Base-by-base conservation (phyloP, 1,284 basidiomycete species). In the Leccinum pseudoinsigne region DNA sequence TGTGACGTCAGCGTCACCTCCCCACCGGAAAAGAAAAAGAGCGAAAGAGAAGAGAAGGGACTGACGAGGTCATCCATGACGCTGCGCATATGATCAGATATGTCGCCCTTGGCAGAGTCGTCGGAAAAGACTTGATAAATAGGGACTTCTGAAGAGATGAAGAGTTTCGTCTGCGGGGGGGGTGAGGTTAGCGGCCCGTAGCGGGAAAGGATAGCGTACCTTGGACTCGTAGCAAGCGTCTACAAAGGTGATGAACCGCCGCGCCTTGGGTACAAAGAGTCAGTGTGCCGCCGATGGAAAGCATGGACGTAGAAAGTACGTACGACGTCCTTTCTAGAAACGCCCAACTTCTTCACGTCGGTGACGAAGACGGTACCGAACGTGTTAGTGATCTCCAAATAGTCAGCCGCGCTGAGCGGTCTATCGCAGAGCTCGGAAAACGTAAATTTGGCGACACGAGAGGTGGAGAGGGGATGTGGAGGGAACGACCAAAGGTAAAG, bases 161-260 rank as follows among this genome's bases (percentile, higher is more conserved):
- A 94, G 3, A 98, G 82, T 72, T 94, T 94, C 2, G 93, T 95
- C 89, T 93, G 34, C 11, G 50, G 50, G 56, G 23, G 5, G 21
- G 4, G 21, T 14, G 7, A 50, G 4, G 14, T 11, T n/a, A 23
- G 11, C 28, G 26, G 21, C 1, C 1, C 5, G 47, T 14, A 21
- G 6, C 6, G 10, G 28, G 9, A 36, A 23, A n/a, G 53, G 21
- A 26, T 38, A 62, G 62, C 77, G 28, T 68, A 88, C 88, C 81
- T 89, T 92, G 80, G 89, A 95, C 76, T 97, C 95, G 72, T 97
- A 97, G 73, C 94, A 95, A 16, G 94, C 93, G 80, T 99, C 97
- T 72, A 99, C 91, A 72, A 98, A 98, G 0, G 96, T 97, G 76
- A 99, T 99, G 75, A 99, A 98, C 64, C 97, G 82, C 64, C 97